Conservation (phyloP, 2,329 filamentous ascomycete genomes). For the Cercospora berteroae region DNA sequence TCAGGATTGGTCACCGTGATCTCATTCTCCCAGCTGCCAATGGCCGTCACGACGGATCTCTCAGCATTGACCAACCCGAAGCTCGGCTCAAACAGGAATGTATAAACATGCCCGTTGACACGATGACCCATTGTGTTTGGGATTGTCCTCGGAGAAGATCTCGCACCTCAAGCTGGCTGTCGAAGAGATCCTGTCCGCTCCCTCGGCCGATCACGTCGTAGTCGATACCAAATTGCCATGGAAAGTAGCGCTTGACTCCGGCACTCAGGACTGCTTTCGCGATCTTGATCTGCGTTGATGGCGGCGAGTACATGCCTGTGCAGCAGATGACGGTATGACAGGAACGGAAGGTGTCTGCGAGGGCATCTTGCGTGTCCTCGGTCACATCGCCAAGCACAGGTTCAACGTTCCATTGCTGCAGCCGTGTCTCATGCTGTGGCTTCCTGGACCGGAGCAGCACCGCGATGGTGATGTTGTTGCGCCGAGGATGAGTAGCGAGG, state of each 20-base stretch:
- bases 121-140: constrained; percentile 56
- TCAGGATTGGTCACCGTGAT: constrained; percentile 62
- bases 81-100: constrained; percentile 62
- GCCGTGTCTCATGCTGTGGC: constrained; percentile 28
- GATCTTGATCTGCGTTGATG: constrained; percentile 59
- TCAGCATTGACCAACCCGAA: constrained; percentile 62
- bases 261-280: constrained; percentile 55
- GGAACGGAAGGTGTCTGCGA: constrained; percentile 38
- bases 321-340: constrained; percentile 60
- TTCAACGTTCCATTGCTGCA: constrained; percentile 34
- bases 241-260: constrained; percentile 55
- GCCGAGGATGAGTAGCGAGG: constrained; percentile 50
- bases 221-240: constrained; percentile 73
- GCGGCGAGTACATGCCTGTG: constrained; percentile 58
- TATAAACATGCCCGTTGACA: constrained; percentile 69
- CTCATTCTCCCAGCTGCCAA: constrained; percentile 61
- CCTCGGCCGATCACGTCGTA: constrained; percentile 63
- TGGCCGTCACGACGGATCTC: constrained; percentile 37
- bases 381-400: constrained; percentile 50
- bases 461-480: constrained; percentile 44
- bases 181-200: constrained; percentile 63
- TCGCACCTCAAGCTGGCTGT: constrained; percentile 64
- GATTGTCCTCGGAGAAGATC: constrained; percentile 51
- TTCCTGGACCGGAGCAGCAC: constrained; percentile 56
- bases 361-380: constrained; percentile 29